Base-by-base conservation (phyloP, 257 asterid species). In the Penstemon eatonii region DNA sequence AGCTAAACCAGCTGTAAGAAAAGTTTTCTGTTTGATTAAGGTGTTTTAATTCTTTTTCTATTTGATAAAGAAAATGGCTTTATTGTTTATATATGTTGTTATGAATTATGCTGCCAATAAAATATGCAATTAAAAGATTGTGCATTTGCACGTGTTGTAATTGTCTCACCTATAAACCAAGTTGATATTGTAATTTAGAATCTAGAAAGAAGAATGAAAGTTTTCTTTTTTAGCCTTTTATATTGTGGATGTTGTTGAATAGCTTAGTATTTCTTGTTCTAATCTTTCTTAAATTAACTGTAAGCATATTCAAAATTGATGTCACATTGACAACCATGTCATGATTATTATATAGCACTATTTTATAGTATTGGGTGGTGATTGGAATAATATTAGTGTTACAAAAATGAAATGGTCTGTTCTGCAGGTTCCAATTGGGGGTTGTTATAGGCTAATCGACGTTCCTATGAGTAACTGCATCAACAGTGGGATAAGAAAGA, bases 401-500 rank as follows among this genome's bases (percentile, higher is more conserved):
- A 0, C 4, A 66, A 33, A 0, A 5, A 6, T 18, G 5, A 9
- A 12, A 7, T 53, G 44, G 33, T 44, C 43, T 78, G 8, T 65
- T 72, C 37, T 63, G 70, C 85, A 91, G 99, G 97, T 94, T 43
- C 97, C 97, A 0, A 84, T 91, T 62, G 97, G 99, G 51, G 99
- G 99, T 43, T 89, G 96, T 72, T 94, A 91, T 66, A 79, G 97
- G 83, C 87, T 94, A 5, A 94, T 94, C 63, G 99, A 94, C 73
- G 93, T 91, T 8, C 97, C 97, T 0, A 89, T 94, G 97, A 91
- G 96, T 73, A 94, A 91, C 85, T 94, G 97, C 85, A 91, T 94
- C 74, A 94, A 94, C 80, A 91, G 99, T 63, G 97, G 97, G 75
- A 87, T 91, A 61, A 70, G 87, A 51, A 94, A 89, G 78, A 91